These are phyloP conservation scores for Nemania sp. DNA, from an alignment of 2,329 filamentous ascomycete species.

Conservation along the genomic window DNA sequence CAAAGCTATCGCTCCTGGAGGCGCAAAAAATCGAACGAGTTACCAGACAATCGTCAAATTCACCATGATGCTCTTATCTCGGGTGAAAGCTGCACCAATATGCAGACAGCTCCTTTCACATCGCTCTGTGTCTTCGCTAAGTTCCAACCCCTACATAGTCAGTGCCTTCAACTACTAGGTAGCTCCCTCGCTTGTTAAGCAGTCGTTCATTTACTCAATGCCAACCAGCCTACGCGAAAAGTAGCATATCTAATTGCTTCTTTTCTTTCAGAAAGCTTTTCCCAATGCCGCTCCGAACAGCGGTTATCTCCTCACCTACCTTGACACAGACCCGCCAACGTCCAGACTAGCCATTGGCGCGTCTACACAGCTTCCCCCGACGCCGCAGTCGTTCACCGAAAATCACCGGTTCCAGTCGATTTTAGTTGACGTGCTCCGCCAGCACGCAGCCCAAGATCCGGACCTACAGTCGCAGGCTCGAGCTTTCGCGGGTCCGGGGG, in stretches of 20 bases:
- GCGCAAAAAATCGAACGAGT: too few species aligned
- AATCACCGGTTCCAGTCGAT: slow-evolving; percentile 64
- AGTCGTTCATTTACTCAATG: not conserved
- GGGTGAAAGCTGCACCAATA: slow-evolving; percentile 33
- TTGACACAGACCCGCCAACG: slow-evolving; percentile 60
- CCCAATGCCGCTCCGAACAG: slow-evolving; percentile 50
- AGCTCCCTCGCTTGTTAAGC: not conserved
- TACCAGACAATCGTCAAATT: too few species aligned
- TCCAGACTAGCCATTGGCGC: slow-evolving; percentile 60
- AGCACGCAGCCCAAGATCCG: slow-evolving; percentile 61
- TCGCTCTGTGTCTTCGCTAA: slow-evolving; percentile 50
- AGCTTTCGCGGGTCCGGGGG: slow-evolving; percentile 62
- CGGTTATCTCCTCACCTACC: slow-evolving; percentile 60
- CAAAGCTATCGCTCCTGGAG: too few species aligned
- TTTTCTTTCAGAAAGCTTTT: slow-evolving; percentile 57
- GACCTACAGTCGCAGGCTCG: slow-evolving; percentile 59
- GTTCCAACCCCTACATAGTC: slow-evolving; percentile 59
- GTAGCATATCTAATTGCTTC: slow-evolving; percentile 3
- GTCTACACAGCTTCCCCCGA: slow-evolving; percentile 61
- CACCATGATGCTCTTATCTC: slow-evolving; percentile 43
- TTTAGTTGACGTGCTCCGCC: slow-evolving; percentile 58
- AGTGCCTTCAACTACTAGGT: slow-evolving; percentile 34
- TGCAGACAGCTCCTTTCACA: slow-evolving; percentile 27
- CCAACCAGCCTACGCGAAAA: slow-evolving; percentile 6
- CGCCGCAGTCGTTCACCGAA: slow-evolving; percentile 60